phyloP scores from a whole-genome alignment of 768 basidiomycete species.

The Coprinopsis cinerea region DNA sequence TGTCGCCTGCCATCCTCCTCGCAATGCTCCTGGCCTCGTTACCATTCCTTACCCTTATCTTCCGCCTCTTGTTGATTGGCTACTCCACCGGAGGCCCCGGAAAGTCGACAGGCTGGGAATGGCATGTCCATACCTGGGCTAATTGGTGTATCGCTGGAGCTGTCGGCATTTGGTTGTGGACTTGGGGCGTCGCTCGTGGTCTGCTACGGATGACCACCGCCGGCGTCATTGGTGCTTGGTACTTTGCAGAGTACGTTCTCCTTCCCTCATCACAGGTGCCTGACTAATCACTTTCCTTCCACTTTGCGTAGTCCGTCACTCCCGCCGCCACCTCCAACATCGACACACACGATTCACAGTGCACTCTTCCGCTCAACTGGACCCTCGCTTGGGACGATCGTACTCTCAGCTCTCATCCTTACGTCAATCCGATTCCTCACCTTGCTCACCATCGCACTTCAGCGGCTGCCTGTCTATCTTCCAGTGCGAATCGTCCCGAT shows the following conservation, averaged over 20 bases:
- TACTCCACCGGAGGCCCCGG: slow-evolving; percentile 23
- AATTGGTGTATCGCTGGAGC: slow-evolving; percentile 46
- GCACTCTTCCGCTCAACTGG: slow-evolving; percentile 75
- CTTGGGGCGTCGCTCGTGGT: slow-evolving; percentile 78
- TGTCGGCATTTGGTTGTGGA: slow-evolving; percentile 61
- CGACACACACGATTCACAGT: slow-evolving; percentile 70
- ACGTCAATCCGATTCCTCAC: slow-evolving; percentile 60
- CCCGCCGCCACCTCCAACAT: slow-evolving; percentile 43
- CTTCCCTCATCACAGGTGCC: background rate
- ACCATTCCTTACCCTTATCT: slow-evolving; percentile 72
- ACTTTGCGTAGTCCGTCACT: slow-evolving; percentile 22
- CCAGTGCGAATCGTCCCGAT: slow-evolving; percentile 41
- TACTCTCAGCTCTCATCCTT: slow-evolving; percentile 70
- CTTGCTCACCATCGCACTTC: slow-evolving; percentile 43
- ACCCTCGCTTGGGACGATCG: slow-evolving; percentile 76
- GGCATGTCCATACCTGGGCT: slow-evolving; percentile 35
- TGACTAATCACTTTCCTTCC: background rate
- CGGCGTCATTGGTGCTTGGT: slow-evolving; percentile 89
- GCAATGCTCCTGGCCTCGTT: slow-evolving; percentile 61
- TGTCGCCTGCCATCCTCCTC: slow-evolving; percentile 72
- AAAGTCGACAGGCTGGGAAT: slow-evolving; percentile 27
- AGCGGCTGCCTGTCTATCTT: slow-evolving; percentile 50
- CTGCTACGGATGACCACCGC: slow-evolving; percentile 70
- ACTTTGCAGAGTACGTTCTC: slow-evolving; percentile 54
- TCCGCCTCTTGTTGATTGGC: slow-evolving; percentile 72